A percentile compares a stretch with the other conserved stretches of the same genome.
Evolutionary conservation across 805 yeast species (phyloP).

Genomic region (Ogataea wickerhamii): DNA sequence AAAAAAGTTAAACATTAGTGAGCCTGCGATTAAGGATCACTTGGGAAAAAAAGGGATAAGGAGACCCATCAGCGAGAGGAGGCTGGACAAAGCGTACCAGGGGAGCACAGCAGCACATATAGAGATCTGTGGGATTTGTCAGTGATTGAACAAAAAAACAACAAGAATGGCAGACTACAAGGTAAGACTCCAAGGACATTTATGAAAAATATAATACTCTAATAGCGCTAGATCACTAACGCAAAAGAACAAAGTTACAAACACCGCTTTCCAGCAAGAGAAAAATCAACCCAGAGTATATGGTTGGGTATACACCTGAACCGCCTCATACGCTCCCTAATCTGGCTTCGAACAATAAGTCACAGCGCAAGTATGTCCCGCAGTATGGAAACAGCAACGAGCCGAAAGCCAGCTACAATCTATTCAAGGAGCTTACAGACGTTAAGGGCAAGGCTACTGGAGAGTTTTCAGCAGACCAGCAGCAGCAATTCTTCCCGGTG

Average conservation of each 20-base stretch:
- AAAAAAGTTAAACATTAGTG: too few species aligned
- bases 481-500: slow-evolving; percentile 8
- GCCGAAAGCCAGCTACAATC: slow-evolving; percentile 15
- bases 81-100: too few species aligned
- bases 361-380: slow-evolving; percentile 14
- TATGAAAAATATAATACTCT: neutral
- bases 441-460: slow-evolving; percentile 9
- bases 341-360: slow-evolving; percentile 11
- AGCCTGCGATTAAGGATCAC: too few species aligned
- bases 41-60: too few species aligned
- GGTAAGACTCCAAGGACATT: slow-evolving; percentile 8
- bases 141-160: too few species aligned
- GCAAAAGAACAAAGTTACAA: slow-evolving; percentile 9
- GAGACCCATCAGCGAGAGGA: too few species aligned
- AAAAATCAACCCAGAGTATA: slow-evolving; percentile 17
- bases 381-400: slow-evolving; percentile 12
- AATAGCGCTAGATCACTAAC: slow-evolving; percentile 13
- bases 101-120: too few species aligned
- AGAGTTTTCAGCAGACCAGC: slow-evolving; percentile 5
- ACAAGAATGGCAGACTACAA: slow-evolving; percentile 17
- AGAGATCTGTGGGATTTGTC: too few species aligned
- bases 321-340: slow-evolving; percentile 20
- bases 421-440: slow-evolving; percentile 14
- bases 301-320: slow-evolving; percentile 19
- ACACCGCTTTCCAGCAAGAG: slow-evolving; percentile 19